Percentiles rank a stretch among this genome's conserved stretches.
Evolutionary conservation across 139 green algal genomes (phyloP).

Genomic region (Chlorella sp.): DNA sequence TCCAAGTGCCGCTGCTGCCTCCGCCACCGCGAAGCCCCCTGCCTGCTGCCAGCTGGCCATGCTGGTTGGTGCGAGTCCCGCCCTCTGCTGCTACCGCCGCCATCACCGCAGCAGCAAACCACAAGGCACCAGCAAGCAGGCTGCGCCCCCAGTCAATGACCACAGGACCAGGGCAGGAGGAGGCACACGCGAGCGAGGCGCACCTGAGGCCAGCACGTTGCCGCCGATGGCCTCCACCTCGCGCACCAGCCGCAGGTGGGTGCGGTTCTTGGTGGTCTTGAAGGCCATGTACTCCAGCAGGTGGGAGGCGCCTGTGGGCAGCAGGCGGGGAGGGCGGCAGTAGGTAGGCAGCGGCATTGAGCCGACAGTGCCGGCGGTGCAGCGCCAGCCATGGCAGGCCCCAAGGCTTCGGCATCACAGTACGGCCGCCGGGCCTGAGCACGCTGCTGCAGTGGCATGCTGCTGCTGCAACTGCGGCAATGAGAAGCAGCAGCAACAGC

Average conservation of each 20-base stretch:
- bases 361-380: not conserved
- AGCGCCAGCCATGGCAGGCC: too few species aligned
- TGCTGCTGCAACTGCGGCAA: not conserved
- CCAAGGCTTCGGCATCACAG: not conserved
- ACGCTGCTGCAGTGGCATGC: not conserved
- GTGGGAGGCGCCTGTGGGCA: constrained; percentile 73
- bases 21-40: too few species aligned
- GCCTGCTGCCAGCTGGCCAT: too few species aligned
- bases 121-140: too few species aligned
- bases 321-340: not conserved
- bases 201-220: constrained; percentile 83
- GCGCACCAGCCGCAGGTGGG: constrained; percentile 74
- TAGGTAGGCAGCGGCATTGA: not conserved
- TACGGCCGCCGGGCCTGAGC: not conserved
- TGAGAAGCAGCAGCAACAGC: not conserved
- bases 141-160: too few species aligned
- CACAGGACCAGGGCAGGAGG: too few species aligned
- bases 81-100: too few species aligned
- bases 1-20: not conserved
- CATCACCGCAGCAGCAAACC: too few species aligned
- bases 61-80: too few species aligned
- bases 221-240: constrained; percentile 91
- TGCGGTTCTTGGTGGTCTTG: constrained; percentile 85
- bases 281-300: constrained; percentile 96
- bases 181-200: too few species aligned